These are phyloP conservation scores for Acanthamoeba culbertsoni DNA, from an alignment of 208 protist species.

Conservation along the genomic window DNA sequence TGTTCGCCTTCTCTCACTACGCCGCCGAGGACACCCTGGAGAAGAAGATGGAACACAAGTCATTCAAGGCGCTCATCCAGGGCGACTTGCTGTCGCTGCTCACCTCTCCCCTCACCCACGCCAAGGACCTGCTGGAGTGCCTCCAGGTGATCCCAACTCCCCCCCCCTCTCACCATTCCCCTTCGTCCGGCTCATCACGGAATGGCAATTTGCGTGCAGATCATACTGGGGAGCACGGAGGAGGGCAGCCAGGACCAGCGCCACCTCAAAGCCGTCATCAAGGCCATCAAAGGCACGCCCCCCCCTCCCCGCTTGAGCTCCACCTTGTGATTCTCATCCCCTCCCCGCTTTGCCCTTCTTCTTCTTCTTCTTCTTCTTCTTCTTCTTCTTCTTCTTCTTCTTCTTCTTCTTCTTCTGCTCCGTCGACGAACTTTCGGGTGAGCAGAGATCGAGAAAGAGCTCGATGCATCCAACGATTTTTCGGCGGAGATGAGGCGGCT, in stretches of 20 bases:
- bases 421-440: neutral
- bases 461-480: neutral
- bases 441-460: constrained; percentile 3
- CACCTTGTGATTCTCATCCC: too few species aligned
- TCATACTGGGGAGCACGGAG: neutral
- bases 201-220: neutral
- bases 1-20: constrained; percentile 10
- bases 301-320: neutral
- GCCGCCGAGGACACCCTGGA: neutral
- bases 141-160: neutral
- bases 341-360: too few species aligned
- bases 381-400: too few species aligned
- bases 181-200: neutral
- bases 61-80: neutral
- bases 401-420: too few species aligned
- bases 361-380: too few species aligned
- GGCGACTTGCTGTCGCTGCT: neutral
- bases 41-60: constrained; percentile 21
- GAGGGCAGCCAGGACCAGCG: neutral
- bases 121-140: neutral
- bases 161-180: neutral
- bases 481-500: neutral
- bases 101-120: neutral
- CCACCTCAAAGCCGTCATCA: neutral
- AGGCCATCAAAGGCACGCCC: neutral